phyloP scores from a whole-genome alignment of 768 basidiomycete genomes.

The Dentipellis fragilis region DNA sequence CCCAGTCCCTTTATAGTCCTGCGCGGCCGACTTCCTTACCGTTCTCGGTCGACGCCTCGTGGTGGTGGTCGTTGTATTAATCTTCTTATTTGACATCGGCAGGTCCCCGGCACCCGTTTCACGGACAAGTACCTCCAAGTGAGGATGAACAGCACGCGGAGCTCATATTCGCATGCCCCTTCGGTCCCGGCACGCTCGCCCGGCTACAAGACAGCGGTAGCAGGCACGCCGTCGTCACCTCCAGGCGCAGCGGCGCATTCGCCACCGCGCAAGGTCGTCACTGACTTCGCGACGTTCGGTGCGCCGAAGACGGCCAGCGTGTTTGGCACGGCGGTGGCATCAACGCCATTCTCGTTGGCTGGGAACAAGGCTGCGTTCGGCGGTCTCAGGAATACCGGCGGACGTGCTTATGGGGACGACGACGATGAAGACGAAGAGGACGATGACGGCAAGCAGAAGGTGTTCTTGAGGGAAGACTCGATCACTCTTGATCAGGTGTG shows the following conservation, averaged over 20 bases:
- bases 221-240: constrained; percentile 29
- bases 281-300: constrained; percentile 82
- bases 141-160: constrained; percentile 47
- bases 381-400: constrained; percentile 44
- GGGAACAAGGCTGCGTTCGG: constrained; percentile 82
- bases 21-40: neutral
- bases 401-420: constrained; percentile 45
- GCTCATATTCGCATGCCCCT: constrained; percentile 39
- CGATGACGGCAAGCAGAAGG: constrained; percentile 48
- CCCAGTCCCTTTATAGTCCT: neutral
- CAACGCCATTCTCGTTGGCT: constrained; percentile 71
- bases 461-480: constrained; percentile 71
- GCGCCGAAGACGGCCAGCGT: constrained; percentile 67
- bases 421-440: constrained; percentile 66
- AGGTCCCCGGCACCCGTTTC: constrained; percentile 94
- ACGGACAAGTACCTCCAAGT: constrained; percentile 91
- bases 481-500: constrained; percentile 90
- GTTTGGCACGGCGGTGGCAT: constrained; percentile 73
- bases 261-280: constrained; percentile 80
- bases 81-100: constrained; percentile 5
- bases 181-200: constrained; percentile 34
- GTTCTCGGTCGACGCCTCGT: neutral
- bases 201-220: constrained; percentile 23
- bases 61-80: neutral
- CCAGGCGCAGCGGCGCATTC: constrained; percentile 31